Evolutionary conservation across 1,139 yeast species (phyloP).

Genomic region (Debaryomyces sp.): DNA sequence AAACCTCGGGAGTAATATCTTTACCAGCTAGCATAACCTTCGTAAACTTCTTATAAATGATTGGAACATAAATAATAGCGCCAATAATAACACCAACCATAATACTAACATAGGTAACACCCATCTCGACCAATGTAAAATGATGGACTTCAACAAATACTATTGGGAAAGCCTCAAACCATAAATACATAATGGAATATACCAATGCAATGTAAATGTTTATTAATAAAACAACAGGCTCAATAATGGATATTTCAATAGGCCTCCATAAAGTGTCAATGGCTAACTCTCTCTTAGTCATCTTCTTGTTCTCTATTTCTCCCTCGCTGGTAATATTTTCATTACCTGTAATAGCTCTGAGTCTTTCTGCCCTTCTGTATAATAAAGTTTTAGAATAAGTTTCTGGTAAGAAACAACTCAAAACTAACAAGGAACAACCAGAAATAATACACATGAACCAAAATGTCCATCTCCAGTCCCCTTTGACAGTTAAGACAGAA

Average conservation of each 20-base stretch:
- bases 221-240: slow-evolving; percentile 50
- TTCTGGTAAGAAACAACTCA: slow-evolving; percentile 37
- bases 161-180: slow-evolving; percentile 65
- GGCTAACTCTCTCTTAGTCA: slow-evolving; percentile 24
- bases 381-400: slow-evolving; percentile 36
- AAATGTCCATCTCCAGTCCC: slow-evolving; percentile 44
- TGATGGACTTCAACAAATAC: slow-evolving; percentile 46
- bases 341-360: slow-evolving; percentile 39
- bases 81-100: slow-evolving; percentile 44
- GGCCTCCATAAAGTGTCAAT: slow-evolving; percentile 54
- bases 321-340: slow-evolving; percentile 31
- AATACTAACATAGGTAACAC: slow-evolving; percentile 49
- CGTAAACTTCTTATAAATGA: slow-evolving; percentile 22
- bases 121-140: slow-evolving; percentile 54
- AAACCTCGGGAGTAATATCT: slow-evolving; percentile 57
- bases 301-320: slow-evolving; percentile 25
- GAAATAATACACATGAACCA: slow-evolving; percentile 40
- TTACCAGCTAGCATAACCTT: slow-evolving; percentile 36
- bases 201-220: slow-evolving; percentile 55
- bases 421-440: slow-evolving; percentile 28
- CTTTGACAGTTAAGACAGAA: slow-evolving; percentile 28
- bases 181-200: slow-evolving; percentile 57
- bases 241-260: slow-evolving; percentile 40
- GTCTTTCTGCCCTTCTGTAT: slow-evolving; percentile 37
- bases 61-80: slow-evolving; percentile 23